phyloP scores from a whole-genome alignment of 129 eudicot genomes.

The Ambrosia trifida region DNA sequence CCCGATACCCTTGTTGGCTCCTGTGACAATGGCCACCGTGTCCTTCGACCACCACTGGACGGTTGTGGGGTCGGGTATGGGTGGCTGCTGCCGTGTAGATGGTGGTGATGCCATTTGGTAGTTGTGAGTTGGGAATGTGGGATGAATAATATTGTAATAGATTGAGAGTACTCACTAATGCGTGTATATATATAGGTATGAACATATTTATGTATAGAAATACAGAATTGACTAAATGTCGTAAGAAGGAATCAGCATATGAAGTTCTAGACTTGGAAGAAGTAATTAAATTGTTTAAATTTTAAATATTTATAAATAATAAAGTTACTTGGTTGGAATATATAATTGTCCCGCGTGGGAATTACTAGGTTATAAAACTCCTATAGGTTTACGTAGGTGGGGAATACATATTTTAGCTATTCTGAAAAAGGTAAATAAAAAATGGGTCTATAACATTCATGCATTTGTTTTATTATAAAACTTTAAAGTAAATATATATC shows the following conservation, averaged over 20 bases:
- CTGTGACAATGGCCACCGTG: constrained; percentile 74
- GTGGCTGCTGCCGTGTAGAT: constrained; percentile 2
- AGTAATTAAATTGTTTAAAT: not conserved
- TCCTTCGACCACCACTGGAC: constrained; percentile 86
- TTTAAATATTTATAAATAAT: not conserved
- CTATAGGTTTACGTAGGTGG: constrained; percentile 8
- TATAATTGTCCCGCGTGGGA: constrained; percentile 14
- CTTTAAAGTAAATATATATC: not conserved
- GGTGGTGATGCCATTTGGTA: constrained; percentile 26
- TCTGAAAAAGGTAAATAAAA: not conserved
- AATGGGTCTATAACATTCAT: not conserved
- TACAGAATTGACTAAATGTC: not conserved
- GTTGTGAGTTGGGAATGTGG: constrained; percentile 2
- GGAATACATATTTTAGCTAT: not conserved
- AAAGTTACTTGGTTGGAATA: not conserved
- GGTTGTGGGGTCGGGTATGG: constrained; percentile 1
- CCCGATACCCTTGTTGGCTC: constrained; percentile 90
- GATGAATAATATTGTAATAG: not conserved
- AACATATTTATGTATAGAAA: not conserved
- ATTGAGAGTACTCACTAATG: not conserved
- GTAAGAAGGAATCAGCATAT: not conserved
- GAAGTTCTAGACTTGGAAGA: not conserved
- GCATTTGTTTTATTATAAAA: not conserved
- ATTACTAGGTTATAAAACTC: constrained; percentile 13
- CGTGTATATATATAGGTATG: constrained; percentile 8